Conservation (phyloP, 2,329 filamentous ascomycete genomes). For the Pyrenochaeta sp. region DNA sequence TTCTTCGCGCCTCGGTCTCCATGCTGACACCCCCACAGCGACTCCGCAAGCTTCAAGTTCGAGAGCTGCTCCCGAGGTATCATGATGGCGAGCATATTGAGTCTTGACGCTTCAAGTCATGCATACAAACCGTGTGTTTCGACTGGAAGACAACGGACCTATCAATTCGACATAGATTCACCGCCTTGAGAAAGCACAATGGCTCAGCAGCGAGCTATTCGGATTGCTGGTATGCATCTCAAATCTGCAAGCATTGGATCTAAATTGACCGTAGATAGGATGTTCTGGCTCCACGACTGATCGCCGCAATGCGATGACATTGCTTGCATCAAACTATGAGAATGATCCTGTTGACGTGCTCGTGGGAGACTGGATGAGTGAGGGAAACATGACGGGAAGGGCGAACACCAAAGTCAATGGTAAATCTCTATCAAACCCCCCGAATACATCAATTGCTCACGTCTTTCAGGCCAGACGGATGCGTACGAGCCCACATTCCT, state of each 20-base stretch:
- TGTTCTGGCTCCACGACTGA: constrained; percentile 43
- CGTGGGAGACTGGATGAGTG: constrained; percentile 43
- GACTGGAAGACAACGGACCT: background rate
- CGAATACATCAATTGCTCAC: constrained; percentile 1
- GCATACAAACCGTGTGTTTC: background rate
- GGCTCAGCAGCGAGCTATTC: constrained; percentile 22
- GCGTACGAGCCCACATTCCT: constrained; percentile 63
- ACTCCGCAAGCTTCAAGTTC: constrained; percentile 19
- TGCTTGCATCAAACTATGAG: constrained; percentile 35
- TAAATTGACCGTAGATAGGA: constrained; percentile 14
- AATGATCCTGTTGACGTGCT: constrained; percentile 43
- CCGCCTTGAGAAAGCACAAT: constrained; percentile 20
- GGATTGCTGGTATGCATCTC: constrained; percentile 26
- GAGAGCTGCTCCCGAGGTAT: constrained; percentile 15
- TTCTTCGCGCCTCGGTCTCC: constrained; percentile 20
- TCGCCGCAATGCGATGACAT: constrained; percentile 41
- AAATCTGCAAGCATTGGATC: background rate
- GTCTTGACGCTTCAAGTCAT: constrained; percentile 4
- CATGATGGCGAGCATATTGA: constrained; percentile 1
- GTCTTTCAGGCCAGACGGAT: constrained; percentile 34
- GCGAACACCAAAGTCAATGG: constrained; percentile 32
- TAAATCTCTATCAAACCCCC: constrained; percentile 1
- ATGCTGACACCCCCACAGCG: constrained; percentile 22
- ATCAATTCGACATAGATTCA: background rate
- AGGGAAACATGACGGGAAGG: constrained; percentile 40